These are phyloP conservation scores for Solanum raphanifolium DNA, from an alignment of 257 asterid species.

Conservation along the genomic window DNA sequence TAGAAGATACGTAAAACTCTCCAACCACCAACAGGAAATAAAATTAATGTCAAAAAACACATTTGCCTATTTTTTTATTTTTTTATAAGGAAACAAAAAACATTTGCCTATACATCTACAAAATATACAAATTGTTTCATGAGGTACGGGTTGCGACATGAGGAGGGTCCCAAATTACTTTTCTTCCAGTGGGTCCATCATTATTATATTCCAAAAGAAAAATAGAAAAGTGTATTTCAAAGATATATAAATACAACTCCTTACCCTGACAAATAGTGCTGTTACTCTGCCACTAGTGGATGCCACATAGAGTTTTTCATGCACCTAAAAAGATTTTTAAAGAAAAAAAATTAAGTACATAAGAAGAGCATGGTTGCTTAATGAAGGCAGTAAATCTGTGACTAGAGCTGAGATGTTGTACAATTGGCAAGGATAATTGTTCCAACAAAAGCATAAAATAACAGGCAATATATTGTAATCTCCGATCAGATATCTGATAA, in stretches of 20 bases:
- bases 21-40: not conserved
- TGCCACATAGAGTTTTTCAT: conserved; percentile 71
- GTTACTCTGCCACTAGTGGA: conserved; percentile 80
- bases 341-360: not conserved
- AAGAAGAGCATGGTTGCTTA: not conserved
- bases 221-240: not conserved
- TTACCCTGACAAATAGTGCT: conserved; percentile 58
- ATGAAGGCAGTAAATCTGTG: not conserved
- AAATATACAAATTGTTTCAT: not conserved
- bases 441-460: not conserved
- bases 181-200: not conserved
- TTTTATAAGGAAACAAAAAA: not conserved
- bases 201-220: not conserved
- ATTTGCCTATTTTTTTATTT: not conserved
- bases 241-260: not conserved
- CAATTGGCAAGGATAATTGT: not conserved
- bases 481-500: not conserved
- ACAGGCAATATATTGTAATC: not conserved
- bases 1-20: not conserved
- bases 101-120: not conserved
- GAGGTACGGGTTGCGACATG: not conserved
- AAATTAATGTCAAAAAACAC: not conserved
- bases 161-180: not conserved
- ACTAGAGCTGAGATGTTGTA: not conserved
- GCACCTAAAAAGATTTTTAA: conserved; percentile 36